Evolutionary conservation across 768 basidiomycete species (phyloP), one percentile per base, ranked within the genome.

Genomic region (Tricholoma sp.): DNA sequence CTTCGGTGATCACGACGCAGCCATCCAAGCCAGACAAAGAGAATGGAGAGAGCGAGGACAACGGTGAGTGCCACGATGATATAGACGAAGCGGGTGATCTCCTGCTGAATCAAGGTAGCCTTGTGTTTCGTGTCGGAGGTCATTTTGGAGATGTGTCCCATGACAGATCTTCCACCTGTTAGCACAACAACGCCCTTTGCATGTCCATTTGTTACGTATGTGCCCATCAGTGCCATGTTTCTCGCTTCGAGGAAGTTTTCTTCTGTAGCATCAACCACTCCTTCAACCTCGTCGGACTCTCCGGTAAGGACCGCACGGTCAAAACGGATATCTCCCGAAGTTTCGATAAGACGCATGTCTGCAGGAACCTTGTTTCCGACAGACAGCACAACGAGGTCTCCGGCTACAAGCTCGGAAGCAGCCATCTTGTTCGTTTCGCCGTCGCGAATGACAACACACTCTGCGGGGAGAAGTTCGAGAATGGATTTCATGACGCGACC

Each of bases 91-190:
- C 75, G 78, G 66, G 76, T 76, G 2, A 79, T 72, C 56, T 80
- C 79, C 49, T 62, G 69, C 61, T 80, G 78, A 29, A 80, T 73
- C 24, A 76, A 73, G 0, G 80, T 80, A 33, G 77, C 60, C 57
- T 77, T 78, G 63, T 74, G 71, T 57, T 76, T 77, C 9, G 72
- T 73, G 49, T 75, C 71, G 18, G 73, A 75, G 0, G 81, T 80
- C 64, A 83, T 75, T 58, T 78, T 74, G 18, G 82, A 80, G 55
- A 84, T 77, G 24, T 80, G 77, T 6, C 81, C 83, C 77, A 79
- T 76, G 55, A 76, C 64, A 1, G 74, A 70, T 33, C 70, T 77
- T 57, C 75, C 74, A 41, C 78, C 78, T 1, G 71, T 75, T 20
- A 73, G 70, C 31, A 78, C 74, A 4, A 74, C 74, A 1, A 78